These are phyloP conservation scores for Cryptosporidium sp. DNA, from an alignment of 169 alveolate genomes.

Conservation along the genomic window DNA sequence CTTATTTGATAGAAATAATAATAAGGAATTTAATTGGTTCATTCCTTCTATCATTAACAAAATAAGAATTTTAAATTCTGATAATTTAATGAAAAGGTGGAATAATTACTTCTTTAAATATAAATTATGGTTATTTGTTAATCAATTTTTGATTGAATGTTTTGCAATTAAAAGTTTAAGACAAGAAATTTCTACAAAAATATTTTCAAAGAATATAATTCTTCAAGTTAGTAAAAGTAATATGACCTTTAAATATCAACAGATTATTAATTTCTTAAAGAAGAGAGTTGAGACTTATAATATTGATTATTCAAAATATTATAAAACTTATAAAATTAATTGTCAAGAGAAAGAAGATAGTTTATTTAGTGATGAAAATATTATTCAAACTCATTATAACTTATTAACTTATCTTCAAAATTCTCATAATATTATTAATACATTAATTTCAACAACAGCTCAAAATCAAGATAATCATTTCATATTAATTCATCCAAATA, in stretches of 20 bases:
- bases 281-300: constrained; percentile 27
- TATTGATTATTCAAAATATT: neutral
- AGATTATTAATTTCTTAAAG: constrained; percentile 29
- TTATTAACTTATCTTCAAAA: constrained; percentile 33
- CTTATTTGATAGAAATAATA: neutral
- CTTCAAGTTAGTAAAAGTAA: constrained; percentile 30
- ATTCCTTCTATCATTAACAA: constrained; percentile 19
- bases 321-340: neutral
- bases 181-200: neutral
- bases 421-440: constrained; percentile 25
- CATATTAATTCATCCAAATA: constrained; percentile 26
- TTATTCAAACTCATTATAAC: constrained; percentile 1
- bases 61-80: neutral
- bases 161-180: constrained; percentile 11
- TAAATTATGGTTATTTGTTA: constrained; percentile 40
- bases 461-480: neutral
- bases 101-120: constrained; percentile 14
- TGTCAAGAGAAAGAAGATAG: neutral
- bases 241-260: constrained; percentile 37
- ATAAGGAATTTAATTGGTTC: neutral
- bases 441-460: neutral
- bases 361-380: neutral
- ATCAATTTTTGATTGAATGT: constrained; percentile 21
- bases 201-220: constrained; percentile 7
- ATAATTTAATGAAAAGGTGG: constrained; percentile 29